Evolutionary conservation across 2,329 filamentous ascomycete species (phyloP), one percentile per base, ranked within the genome.

Genomic region (Lasiodiplodia citricola): DNA sequence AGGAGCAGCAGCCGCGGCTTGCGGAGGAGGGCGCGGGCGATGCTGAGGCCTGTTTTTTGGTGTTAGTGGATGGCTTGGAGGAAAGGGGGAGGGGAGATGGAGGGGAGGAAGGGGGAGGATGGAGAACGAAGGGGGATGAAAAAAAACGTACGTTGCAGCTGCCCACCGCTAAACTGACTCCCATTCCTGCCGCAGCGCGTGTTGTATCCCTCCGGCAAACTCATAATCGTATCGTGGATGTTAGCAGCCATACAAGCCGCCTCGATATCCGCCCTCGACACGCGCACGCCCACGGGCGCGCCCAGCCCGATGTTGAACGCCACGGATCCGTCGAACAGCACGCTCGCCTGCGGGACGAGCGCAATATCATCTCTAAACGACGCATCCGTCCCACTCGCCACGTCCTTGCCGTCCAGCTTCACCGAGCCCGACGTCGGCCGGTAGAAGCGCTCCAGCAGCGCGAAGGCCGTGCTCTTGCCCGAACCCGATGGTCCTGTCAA

Each of bases 381-480:
- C 23, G 23, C 23, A 11, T 35, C 31, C 8, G 31, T 35, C 31
- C 31, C 31, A 8, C 31, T 35, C 31, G 31, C 31, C 25, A 21
- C 13, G 21, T 25, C 14, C 13, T 14, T 16, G 38, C 92, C 95
- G 77, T 98, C 96, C 13, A 99, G 83, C n/a, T 69, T 90, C 86
- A 98, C 89, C 21, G 87, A 82, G 25, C 96, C 96, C 37, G 87
- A 87, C 41, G 97, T 92, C 0, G 95, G 95, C 69, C 94, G 89
- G 78, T 99, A 99, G 79, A 98, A 98, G 21, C 96, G 89, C 81
- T 98, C 94, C 1, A 98, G 90, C 23, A 99, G 85, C 13, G 94
- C 95, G 35, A 98, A 91, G 71, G 98, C 94, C 0, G 96, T 98
- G 74, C 91, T 95, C 82, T 98, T 99, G 58, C 96, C 96, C 50